phyloP scores from a whole-genome alignment of 495 filamentous ascomycete genomes.

The Saxophila tyrrhenica region DNA sequence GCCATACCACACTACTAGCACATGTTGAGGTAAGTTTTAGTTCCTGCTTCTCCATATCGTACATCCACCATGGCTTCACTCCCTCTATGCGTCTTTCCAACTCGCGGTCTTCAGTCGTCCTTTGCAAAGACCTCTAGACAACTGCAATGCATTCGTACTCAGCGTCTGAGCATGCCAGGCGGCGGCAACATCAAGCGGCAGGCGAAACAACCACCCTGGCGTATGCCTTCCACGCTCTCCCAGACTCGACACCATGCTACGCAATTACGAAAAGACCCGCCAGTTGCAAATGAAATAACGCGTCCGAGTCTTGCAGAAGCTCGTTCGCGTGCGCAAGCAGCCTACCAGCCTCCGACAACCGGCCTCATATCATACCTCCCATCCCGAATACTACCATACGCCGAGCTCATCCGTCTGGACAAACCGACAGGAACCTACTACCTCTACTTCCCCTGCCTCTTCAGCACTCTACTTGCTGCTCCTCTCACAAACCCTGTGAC shows the following conservation, averaged over 20 bases:
- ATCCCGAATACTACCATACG: slow-evolving; percentile 70
- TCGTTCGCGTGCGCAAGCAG: background rate
- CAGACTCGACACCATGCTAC: too few species aligned
- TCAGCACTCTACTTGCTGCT: slow-evolving; percentile 63
- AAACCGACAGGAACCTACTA: slow-evolving; percentile 94
- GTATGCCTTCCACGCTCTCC: too few species aligned
- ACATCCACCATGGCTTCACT: background rate
- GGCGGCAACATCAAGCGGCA: too few species aligned
- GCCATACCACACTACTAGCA: background rate
- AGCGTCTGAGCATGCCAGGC: too few species aligned
- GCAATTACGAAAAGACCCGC: background rate
- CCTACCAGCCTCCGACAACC: slow-evolving; percentile 57
- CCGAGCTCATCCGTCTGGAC: slow-evolving; percentile 84
- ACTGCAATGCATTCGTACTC: background rate
- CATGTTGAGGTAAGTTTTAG: background rate
- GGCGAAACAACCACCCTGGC: too few species aligned
- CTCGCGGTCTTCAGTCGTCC: background rate
- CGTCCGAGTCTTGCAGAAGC: background rate
- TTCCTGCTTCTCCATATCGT: background rate
- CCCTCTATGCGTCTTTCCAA: background rate
- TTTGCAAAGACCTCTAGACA: background rate
- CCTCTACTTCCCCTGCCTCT: slow-evolving; percentile 89
- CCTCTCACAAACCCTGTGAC: slow-evolving; percentile 50
- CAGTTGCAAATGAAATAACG: background rate
- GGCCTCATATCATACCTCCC: slow-evolving; percentile 73